Conservation (phyloP, 1,139 yeast species). For the Ogataea hybrid region DNA sequence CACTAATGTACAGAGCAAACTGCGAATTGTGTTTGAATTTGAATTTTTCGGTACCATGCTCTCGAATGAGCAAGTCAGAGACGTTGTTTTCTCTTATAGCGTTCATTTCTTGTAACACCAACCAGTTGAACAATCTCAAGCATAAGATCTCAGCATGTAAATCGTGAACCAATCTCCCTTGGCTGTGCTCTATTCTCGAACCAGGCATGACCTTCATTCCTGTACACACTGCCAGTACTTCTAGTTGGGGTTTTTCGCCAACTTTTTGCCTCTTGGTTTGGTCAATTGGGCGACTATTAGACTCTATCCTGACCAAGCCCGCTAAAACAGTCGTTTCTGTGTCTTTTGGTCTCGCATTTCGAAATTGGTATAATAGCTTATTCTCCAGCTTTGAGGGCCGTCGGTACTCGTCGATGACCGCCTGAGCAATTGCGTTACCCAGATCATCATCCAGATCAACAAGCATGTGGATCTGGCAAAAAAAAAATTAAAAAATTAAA, state of each 20-base stretch:
- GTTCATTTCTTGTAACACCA: slow-evolving; percentile 35
- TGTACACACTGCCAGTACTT: slow-evolving; percentile 59
- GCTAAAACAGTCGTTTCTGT: slow-evolving; percentile 85
- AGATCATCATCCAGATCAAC: slow-evolving; percentile 2
- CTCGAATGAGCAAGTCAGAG: slow-evolving; percentile 9
- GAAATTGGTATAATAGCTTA: slow-evolving; percentile 14
- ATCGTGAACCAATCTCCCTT: slow-evolving; percentile 74
- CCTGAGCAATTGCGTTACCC: slow-evolving; percentile 19
- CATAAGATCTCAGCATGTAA: slow-evolving; percentile 85
- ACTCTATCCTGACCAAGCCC: slow-evolving; percentile 54
- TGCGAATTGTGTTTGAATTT: slow-evolving; percentile 10
- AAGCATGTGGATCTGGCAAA: not conserved
- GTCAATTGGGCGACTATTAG: not conserved
- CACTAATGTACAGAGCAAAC: slow-evolving; percentile 68
- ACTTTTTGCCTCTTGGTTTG: slow-evolving; percentile 8
- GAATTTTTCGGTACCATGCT: slow-evolving; percentile 22
- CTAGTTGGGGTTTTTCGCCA: slow-evolving; percentile 17
- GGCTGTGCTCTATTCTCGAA: slow-evolving; percentile 31
- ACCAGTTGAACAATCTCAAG: slow-evolving; percentile 62
- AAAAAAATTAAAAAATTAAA: slow-evolving; percentile 5
- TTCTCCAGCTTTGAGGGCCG: slow-evolving; percentile 13
- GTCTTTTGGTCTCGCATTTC: slow-evolving; percentile 55
- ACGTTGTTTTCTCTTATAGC: slow-evolving; percentile 3
- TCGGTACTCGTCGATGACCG: slow-evolving; percentile 16
- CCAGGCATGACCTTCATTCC: slow-evolving; percentile 83